Evolutionary conservation across 163 green algal species (phyloP).

Genomic region (Coccomyxa subellipsoidea): DNA sequence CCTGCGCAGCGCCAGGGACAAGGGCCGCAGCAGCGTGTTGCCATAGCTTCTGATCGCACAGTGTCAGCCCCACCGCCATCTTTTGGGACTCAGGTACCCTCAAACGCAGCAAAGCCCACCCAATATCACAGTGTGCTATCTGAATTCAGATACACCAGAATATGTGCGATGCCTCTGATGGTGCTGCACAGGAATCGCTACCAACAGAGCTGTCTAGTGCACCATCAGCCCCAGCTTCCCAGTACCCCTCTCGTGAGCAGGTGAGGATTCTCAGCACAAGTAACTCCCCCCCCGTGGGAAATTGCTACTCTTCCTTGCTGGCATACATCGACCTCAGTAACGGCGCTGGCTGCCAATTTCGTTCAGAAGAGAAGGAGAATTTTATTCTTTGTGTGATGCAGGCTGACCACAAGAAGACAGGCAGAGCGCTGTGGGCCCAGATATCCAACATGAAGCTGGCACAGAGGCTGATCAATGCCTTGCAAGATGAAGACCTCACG

Average conservation of each 20-base stretch:
- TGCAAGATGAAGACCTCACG: conserved; percentile 10
- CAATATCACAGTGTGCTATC: no score
- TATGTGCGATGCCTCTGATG: neutral
- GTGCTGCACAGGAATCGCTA: neutral
- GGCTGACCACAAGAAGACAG: neutral
- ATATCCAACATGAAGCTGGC: neutral
- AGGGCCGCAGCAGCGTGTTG: neutral
- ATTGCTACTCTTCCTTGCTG: no score
- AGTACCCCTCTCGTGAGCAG: conserved; percentile 7
- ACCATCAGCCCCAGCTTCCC: neutral
- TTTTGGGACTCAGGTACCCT: neutral
- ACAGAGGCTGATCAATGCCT: neutral
- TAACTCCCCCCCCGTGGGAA: no score
- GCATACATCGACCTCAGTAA: no score
- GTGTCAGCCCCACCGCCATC: neutral
- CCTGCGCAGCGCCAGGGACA: neutral
- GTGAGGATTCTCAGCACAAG: neutral
- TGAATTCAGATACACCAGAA: no score
- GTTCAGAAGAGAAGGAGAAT: neutral
- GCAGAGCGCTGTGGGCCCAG: neutral
- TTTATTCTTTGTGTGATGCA: neutral
- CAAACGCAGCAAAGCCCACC: neutral
- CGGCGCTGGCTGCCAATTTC: no score
- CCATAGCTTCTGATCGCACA: neutral
- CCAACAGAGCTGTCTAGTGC: neutral